These are phyloP conservation scores for Geosmithia putterillii DNA, from an alignment of 2,329 filamentous ascomycete species.

Conservation along the genomic window DNA sequence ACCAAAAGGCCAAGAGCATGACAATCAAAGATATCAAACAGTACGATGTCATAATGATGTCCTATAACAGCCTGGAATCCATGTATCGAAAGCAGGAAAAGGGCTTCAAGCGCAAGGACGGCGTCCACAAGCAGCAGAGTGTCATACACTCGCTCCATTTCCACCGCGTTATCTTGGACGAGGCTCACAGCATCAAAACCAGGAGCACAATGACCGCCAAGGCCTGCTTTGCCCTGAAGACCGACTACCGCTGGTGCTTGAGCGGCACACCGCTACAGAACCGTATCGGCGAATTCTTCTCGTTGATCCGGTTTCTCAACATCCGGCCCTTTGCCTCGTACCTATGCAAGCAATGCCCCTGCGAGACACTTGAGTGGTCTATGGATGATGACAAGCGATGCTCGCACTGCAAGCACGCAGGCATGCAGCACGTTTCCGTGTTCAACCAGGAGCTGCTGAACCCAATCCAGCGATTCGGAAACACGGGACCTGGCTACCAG, in stretches of 20 bases:
- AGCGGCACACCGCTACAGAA: constrained; percentile 94
- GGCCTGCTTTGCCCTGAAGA: constrained; percentile 84
- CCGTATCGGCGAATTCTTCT: constrained; percentile 95
- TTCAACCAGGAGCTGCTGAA: constrained; percentile 95
- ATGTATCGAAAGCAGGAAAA: constrained; percentile 87
- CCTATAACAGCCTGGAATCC: constrained; percentile 84
- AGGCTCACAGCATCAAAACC: constrained; percentile 89
- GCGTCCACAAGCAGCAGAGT: constrained; percentile 67
- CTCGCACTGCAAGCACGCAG: constrained; percentile 40
- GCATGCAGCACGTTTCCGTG: constrained; percentile 39
- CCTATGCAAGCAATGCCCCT: constrained; percentile 79
- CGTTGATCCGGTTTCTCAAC: constrained; percentile 81
- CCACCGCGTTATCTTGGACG: constrained; percentile 86
- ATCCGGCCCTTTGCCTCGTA: constrained; percentile 85
- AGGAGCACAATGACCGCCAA: constrained; percentile 85
- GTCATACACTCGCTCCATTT: constrained; percentile 77
- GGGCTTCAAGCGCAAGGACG: constrained; percentile 71
- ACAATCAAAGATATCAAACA: constrained; percentile 62
- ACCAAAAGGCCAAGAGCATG: constrained; percentile 68
- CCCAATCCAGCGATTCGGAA: constrained; percentile 57
- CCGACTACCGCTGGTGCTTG: constrained; percentile 87
- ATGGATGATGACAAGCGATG: constrained; percentile 63
- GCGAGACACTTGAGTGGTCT: constrained; percentile 72
- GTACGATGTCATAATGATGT: constrained; percentile 94
- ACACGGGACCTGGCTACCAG: constrained; percentile 45